Conservation (phyloP, 352 stramenopile genomes). For the Sclerospora graminicola region DNA sequence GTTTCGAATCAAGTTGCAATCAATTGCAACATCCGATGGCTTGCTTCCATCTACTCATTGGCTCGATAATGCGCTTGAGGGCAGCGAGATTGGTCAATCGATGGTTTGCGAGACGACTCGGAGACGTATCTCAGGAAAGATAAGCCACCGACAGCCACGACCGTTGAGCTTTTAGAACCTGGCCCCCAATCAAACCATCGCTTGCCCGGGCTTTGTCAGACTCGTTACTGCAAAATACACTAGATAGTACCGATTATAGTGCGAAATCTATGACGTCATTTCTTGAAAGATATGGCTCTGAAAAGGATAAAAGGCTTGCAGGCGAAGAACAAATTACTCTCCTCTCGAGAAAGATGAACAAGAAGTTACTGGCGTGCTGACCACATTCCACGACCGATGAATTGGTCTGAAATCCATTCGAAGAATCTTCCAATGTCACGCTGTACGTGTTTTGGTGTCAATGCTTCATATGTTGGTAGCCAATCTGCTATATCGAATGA, state of each 20-base stretch:
- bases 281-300: slow-evolving; percentile 10
- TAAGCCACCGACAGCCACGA: slow-evolving; percentile 5
- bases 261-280: slow-evolving; percentile 13
- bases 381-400: slow-evolving; percentile 12
- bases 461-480: slow-evolving; percentile 32
- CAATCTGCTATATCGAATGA: slow-evolving; percentile 2
- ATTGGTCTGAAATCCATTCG: slow-evolving; percentile 28
- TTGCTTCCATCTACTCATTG: slow-evolving; percentile 26
- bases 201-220: slow-evolving; percentile 15
- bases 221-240: slow-evolving; percentile 7
- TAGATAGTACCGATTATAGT: slow-evolving; percentile 10
- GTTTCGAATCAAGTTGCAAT: slow-evolving; percentile 32
- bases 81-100: slow-evolving; percentile 24
- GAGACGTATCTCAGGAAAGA: neutral
- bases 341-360: slow-evolving; percentile 34
- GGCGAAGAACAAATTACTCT: slow-evolving; percentile 21
- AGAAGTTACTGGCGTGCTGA: slow-evolving; percentile 37
- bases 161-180: slow-evolving; percentile 17
- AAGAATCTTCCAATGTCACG: slow-evolving; percentile 7
- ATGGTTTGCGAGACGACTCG: slow-evolving; percentile 23
- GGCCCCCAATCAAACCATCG: slow-evolving; percentile 12
- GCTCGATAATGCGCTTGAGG: slow-evolving; percentile 20
- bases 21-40: slow-evolving; percentile 14
- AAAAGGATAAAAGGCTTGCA: neutral
- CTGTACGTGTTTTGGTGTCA: slow-evolving; percentile 54